Conservation (phyloP, 495 filamentous ascomycete species). For the Tuber borchii region DNA sequence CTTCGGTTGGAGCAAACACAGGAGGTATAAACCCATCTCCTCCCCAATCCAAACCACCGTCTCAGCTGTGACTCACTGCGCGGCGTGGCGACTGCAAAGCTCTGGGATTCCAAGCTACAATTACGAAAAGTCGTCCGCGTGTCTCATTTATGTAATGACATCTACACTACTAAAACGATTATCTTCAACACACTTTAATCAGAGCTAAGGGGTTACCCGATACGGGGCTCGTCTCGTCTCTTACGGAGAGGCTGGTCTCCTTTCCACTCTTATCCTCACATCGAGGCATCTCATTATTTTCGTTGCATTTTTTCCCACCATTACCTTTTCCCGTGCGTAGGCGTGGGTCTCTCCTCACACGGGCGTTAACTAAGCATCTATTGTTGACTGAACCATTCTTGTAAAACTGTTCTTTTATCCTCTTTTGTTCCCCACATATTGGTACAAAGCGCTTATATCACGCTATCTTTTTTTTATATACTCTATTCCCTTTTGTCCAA, state of each 20-base stretch:
- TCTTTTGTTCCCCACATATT: conserved; percentile 1
- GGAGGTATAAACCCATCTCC: conserved; percentile 18
- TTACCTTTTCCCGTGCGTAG: conserved; percentile 15
- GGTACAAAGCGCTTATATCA: conserved; percentile 2
- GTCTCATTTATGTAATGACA: conserved; percentile 20
- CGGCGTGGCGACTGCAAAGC: conserved; percentile 11
- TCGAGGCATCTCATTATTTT: conserved; percentile 18
- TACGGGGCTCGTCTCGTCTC: background rate
- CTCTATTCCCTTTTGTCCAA: conserved; percentile 3
- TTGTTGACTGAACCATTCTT: conserved; percentile 30
- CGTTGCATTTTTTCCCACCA: conserved; percentile 16
- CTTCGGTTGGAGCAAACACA: conserved; percentile 9
- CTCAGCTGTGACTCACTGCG: conserved; percentile 26
- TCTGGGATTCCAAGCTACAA: conserved; percentile 17
- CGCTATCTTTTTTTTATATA: conserved; percentile 1
- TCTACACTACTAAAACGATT: conserved; percentile 9
- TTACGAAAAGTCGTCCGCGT: conserved; percentile 10
- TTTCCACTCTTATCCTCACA: background rate
- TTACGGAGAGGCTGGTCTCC: conserved; percentile 1
- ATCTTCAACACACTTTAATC: conserved; percentile 16
- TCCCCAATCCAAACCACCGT: conserved; percentile 17
- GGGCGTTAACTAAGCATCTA: conserved; percentile 11
- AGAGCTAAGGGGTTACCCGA: conserved; percentile 17
- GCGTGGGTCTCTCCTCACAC: background rate
- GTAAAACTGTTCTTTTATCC: conserved; percentile 28